Percentiles rank a stretch among this genome's conserved stretches.
phyloP scores from a whole-genome alignment of 495 filamentous ascomycete genomes.

The Emericellopsis terricola region DNA sequence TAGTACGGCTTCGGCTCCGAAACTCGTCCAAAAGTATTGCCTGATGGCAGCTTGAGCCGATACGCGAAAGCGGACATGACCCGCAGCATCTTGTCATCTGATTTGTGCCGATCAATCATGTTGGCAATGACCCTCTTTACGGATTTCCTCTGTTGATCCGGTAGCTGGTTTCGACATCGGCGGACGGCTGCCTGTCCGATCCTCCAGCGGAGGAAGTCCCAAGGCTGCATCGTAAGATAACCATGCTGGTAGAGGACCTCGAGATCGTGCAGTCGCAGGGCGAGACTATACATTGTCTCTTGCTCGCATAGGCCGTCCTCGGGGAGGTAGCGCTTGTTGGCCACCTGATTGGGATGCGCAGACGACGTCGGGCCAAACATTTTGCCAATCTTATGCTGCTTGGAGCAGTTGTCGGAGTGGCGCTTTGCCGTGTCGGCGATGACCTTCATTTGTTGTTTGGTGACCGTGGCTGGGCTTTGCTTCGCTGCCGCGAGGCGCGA shows the following conservation, averaged over 20 bases:
- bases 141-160: too few species aligned
- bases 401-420: not conserved
- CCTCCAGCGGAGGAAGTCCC: slow-evolving; percentile 3
- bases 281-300: slow-evolving; percentile 1
- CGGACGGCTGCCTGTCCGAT: not conserved
- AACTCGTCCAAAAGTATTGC: too few species aligned
- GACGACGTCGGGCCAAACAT: not conserved
- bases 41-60: too few species aligned
- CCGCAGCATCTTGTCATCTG: too few species aligned
- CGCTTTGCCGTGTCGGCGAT: not conserved
- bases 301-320: not conserved
- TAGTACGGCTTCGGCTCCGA: too few species aligned
- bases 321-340: not conserved
- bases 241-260: not conserved
- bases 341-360: slow-evolving; percentile 1
- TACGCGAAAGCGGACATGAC: too few species aligned
- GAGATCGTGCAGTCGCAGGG: not conserved
- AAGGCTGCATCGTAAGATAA: not conserved
- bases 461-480: not conserved
- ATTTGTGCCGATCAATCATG: too few species aligned
- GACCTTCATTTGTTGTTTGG: not conserved
- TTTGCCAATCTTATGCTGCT: slow-evolving; percentile 1
- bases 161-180: too few species aligned
- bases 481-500: too few species aligned
- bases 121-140: too few species aligned